Conservation (phyloP, 208 protist genomes). For the Leishmania mexicana region DNA sequence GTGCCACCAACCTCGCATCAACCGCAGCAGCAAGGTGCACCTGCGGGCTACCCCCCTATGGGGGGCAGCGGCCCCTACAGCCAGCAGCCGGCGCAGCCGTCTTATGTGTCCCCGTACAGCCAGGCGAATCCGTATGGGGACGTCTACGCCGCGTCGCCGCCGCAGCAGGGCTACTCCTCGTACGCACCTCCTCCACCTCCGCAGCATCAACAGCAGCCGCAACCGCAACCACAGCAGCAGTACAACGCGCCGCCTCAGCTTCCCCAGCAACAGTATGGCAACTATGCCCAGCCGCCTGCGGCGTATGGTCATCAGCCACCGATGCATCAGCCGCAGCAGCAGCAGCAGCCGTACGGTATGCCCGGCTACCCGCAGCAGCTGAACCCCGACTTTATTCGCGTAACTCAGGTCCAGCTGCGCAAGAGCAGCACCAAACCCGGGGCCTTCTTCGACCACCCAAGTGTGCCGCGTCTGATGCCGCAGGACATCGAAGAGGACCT, state of each 20-base stretch:
- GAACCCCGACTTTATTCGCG: slow-evolving; percentile 29
- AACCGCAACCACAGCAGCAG: slow-evolving; percentile 20
- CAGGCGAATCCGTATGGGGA: slow-evolving; percentile 15
- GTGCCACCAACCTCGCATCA: slow-evolving; percentile 4
- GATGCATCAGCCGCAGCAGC: slow-evolving; percentile 19
- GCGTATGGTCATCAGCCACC: slow-evolving; percentile 12
- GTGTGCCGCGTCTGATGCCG: slow-evolving; percentile 72
- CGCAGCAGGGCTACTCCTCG: slow-evolving; percentile 7
- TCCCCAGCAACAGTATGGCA: background rate
- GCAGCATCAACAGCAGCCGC: slow-evolving; percentile 21
- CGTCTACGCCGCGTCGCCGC: slow-evolving; percentile 11
- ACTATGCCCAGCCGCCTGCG: background rate
- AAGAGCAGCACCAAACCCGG: slow-evolving; percentile 23
- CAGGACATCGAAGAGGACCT: slow-evolving; percentile 70
- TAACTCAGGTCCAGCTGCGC: slow-evolving; percentile 24
- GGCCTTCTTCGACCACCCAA: slow-evolving; percentile 55
- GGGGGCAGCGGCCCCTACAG: background rate
- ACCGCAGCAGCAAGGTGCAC: background rate
- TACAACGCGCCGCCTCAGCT: slow-evolving; percentile 4
- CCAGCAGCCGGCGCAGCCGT: slow-evolving; percentile 15
- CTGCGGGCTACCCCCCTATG: slow-evolving; percentile 13
- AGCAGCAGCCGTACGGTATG: background rate
- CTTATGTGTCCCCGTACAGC: slow-evolving; percentile 22
- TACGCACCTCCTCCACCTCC: background rate
- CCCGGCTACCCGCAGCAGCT: slow-evolving; percentile 7